These are phyloP conservation scores for Eremochloa ophiuroides DNA, from an alignment of 176 grass and related monocot species.

Conservation along the genomic window DNA sequence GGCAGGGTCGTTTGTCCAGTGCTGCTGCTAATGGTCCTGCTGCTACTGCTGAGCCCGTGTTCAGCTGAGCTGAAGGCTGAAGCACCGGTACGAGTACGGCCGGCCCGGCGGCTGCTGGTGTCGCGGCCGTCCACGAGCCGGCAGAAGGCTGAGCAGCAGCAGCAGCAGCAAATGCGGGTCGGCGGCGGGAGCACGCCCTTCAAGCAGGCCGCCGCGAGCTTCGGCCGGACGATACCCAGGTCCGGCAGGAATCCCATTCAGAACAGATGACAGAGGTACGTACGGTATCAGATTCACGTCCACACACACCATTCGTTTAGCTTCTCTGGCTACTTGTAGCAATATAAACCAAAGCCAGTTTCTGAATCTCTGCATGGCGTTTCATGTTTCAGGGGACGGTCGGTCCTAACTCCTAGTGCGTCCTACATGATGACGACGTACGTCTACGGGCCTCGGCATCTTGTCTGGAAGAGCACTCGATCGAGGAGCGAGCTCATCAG, in stretches of 20 bases:
- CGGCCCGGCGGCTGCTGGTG: constrained; percentile 31
- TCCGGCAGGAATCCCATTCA: constrained; percentile 48
- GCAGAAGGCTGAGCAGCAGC: neutral
- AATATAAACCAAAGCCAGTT: too few species aligned
- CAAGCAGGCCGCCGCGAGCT: constrained; percentile 23
- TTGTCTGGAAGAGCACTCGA: neutral
- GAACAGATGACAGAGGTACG: constrained; percentile 28
- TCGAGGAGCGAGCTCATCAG: neutral
- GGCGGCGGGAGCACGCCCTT: constrained; percentile 6
- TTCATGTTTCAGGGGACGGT: neutral
- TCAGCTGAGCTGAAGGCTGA: neutral
- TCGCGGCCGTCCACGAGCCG: constrained; percentile 23
- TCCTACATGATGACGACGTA: too few species aligned
- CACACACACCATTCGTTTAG: too few species aligned
- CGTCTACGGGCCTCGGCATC: too few species aligned
- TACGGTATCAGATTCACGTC: neutral
- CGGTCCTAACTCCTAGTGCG: too few species aligned
- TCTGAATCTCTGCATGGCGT: neutral
- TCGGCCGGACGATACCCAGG: constrained; percentile 32
- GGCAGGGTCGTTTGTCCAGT: too few species aligned
- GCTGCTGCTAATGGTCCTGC: neutral
- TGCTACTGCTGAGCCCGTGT: neutral
- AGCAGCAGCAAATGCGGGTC: constrained; percentile 38
- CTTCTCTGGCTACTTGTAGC: too few species aligned
- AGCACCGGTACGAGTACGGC: neutral